These are phyloP conservation scores for Hypoxylon sp. DNA, from an alignment of 2,329 filamentous ascomycete species.

Conservation along the genomic window DNA sequence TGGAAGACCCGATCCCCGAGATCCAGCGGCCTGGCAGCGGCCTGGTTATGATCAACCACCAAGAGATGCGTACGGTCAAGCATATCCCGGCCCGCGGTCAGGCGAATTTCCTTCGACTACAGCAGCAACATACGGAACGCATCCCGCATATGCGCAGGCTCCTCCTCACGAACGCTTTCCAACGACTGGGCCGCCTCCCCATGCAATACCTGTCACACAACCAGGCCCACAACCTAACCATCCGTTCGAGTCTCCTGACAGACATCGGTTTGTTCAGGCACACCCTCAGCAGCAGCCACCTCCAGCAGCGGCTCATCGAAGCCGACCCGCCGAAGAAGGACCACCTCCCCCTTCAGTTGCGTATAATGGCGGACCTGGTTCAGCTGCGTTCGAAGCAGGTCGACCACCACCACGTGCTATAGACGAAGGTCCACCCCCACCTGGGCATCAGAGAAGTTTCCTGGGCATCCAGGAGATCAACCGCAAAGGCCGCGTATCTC, in stretches of 20 bases:
- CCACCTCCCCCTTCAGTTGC: conserved; percentile 66
- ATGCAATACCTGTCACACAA: conserved; percentile 51
- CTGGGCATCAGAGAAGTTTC: conserved; percentile 74
- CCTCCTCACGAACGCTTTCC: conserved; percentile 59
- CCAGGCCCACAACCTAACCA: conserved; percentile 50
- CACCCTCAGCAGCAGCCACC: conserved; percentile 50
- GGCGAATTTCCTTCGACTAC: conserved; percentile 65
- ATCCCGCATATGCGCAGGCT: conserved; percentile 57
- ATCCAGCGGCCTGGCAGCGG: conserved; percentile 56
- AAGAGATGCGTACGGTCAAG: conserved; percentile 60
- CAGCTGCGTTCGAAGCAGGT: conserved; percentile 61
- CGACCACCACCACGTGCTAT: conserved; percentile 57
- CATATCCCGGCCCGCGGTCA: conserved; percentile 61
- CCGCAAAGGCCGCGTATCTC: conserved; percentile 86
- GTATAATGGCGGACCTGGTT: conserved; percentile 62
- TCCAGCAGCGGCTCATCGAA: conserved; percentile 56
- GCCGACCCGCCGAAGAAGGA: conserved; percentile 63
- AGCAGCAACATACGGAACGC: conserved; percentile 58
- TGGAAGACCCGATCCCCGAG: conserved; percentile 54
- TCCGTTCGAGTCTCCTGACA: conserved; percentile 67
- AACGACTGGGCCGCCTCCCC: conserved; percentile 54
- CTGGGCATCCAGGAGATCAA: conserved; percentile 86
- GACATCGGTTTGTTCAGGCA: conserved; percentile 60
- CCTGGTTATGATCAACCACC: conserved; percentile 60
- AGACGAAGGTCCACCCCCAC: conserved; percentile 71